phyloP scores from a whole-genome alignment of 208 protist species.

The Leishmania mexicana region DNA sequence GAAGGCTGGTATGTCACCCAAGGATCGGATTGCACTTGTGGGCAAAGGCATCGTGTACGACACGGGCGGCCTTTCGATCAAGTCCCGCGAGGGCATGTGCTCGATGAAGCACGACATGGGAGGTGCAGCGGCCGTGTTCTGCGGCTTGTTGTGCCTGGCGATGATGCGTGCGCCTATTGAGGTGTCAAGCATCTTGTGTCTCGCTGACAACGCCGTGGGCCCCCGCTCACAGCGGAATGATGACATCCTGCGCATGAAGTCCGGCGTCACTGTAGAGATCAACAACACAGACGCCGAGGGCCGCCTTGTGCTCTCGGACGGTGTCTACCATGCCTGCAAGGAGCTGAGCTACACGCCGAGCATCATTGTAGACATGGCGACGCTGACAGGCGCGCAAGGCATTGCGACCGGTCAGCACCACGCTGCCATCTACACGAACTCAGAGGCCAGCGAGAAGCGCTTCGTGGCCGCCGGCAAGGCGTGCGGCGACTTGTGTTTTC shows the following conservation, averaged over 20 bases:
- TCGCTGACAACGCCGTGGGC: slow-evolving; percentile 92
- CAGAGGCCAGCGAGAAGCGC: slow-evolving; percentile 60
- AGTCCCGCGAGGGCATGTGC: slow-evolving; percentile 77
- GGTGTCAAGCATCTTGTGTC: slow-evolving; percentile 69
- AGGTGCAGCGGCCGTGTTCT: slow-evolving; percentile 85
- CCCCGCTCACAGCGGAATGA: slow-evolving; percentile 79
- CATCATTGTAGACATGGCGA: slow-evolving; percentile 92
- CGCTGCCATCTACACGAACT: slow-evolving; percentile 85
- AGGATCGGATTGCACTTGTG: slow-evolving; percentile 79
- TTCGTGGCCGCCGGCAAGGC: slow-evolving; percentile 48
- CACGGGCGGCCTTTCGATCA: slow-evolving; percentile 89
- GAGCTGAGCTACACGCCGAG: slow-evolving; percentile 77
- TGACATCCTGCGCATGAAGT: slow-evolving; percentile 90
- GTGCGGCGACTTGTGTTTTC: slow-evolving; percentile 87
- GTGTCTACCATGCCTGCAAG: slow-evolving; percentile 85
- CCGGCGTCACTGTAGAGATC: slow-evolving; percentile 88
- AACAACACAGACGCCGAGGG: slow-evolving; percentile 95
- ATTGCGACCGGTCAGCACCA: slow-evolving; percentile 82
- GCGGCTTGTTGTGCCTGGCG: slow-evolving; percentile 70
- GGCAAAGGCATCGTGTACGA: slow-evolving; percentile 95
- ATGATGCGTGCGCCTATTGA: slow-evolving; percentile 43
- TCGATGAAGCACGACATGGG: slow-evolving; percentile 94
- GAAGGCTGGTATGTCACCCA: slow-evolving; percentile 39
- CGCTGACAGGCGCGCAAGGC: slow-evolving; percentile 90
- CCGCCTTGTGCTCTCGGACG: slow-evolving; percentile 91